Evolutionary conservation across 1,284 basidiomycete species (phyloP), one percentile per base, ranked within the genome.

Genomic region (Ganoderma lingzhi): DNA sequence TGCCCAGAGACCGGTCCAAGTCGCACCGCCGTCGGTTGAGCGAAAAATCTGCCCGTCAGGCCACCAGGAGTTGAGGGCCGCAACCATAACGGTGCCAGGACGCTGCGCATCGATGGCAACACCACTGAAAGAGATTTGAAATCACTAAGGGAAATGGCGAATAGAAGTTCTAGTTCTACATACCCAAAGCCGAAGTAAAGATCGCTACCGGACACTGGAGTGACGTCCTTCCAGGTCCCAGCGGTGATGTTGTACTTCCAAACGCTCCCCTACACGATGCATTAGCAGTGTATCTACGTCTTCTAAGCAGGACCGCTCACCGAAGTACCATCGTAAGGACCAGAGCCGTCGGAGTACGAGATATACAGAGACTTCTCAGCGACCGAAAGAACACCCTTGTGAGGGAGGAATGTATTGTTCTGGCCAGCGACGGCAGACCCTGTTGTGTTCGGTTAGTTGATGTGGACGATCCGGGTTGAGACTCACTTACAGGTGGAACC

Each of bases 41-140:
- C 89, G 85, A 82, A 85, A 90, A 30, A 90, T 90, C 72, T 90
- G 88, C n/a, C 88, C 89, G 74, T 91, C 89, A 5, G 88, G 88
- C 84, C 81, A 80, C 80, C 78, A 82, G 19, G 84, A 85, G 75
- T 90, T 90, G 48, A 90, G 82, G 0, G 88, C 87, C 48, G 89
- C 88, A 9, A 90, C 89, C 90, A 91, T 90, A 71, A 91, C 78
- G 4, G 87, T 90, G 2, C 89, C 89, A 19, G 89, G 88, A 62
- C 81, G 84, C 71, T 89, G 86, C 5, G 85, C 68, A 72, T 92
- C 90, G 58, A 91, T 84, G 3, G 88, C 81, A 1, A 92, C 78
- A 59, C 90, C 90, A 63, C 89, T 89, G 71, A 12, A 28, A 51
- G 19, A 17, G 86, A 87, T 6, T 2, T 6, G 84, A 84, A 30